Conservation (phyloP, 495 filamentous ascomycete species). For the Monascus purpureus region DNA sequence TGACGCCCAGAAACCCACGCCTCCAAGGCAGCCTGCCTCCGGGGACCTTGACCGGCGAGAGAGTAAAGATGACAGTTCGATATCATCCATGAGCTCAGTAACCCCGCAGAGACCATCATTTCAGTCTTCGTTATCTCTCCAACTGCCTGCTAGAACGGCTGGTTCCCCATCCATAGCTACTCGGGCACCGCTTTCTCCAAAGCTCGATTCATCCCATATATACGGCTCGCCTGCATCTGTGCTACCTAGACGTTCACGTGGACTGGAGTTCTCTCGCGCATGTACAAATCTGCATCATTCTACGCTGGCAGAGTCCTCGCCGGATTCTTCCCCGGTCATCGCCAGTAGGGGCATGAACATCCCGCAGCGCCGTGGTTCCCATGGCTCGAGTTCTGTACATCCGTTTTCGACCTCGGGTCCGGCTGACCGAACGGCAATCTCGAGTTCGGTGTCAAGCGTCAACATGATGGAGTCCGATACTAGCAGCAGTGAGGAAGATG, state of each 20-base stretch:
- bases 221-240: conserved; percentile 78
- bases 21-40: conserved; percentile 12
- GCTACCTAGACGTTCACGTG: conserved; percentile 72
- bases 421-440: conserved; percentile 56
- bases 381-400: conserved; percentile 23
- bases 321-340: conserved; percentile 86
- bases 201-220: conserved; percentile 66
- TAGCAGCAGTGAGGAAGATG: conserved; percentile 57
- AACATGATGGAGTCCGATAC: conserved; percentile 69
- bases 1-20: conserved; percentile 25
- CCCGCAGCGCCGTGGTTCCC: conserved; percentile 43
- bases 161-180: conserved; percentile 42
- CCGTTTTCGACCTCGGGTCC: conserved; percentile 27
- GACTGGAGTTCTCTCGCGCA: conserved; percentile 82
- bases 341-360: conserved; percentile 67
- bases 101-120: conserved; percentile 52
- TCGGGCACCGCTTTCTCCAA: conserved; percentile 66
- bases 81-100: conserved; percentile 39
- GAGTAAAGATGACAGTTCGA: conserved; percentile 70
- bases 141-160: conserved; percentile 48
- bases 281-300: conserved; percentile 95
- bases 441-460: conserved; percentile 75
- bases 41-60: conserved; percentile 16
- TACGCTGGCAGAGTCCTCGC: conserved; percentile 79
- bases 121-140: conserved; percentile 51